A percentile compares a stretch with the other conserved stretches of the same genome.
These are phyloP conservation scores for Tripidium arundinaceum DNA, from an alignment of 202 grass and related monocot genomes.

Conservation along the genomic window DNA sequence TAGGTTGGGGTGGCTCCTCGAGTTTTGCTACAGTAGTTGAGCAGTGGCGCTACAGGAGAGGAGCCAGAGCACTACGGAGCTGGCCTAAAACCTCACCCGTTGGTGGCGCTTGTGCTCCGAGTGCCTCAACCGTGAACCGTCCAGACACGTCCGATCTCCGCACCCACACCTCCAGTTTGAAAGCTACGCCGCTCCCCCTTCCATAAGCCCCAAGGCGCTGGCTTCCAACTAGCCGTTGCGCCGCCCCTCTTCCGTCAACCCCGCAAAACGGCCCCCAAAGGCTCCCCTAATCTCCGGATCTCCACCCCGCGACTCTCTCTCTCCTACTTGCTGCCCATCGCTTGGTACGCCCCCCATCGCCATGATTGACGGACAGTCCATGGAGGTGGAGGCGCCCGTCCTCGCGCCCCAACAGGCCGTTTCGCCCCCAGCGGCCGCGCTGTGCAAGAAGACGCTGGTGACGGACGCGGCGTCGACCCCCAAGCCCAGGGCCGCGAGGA, in stretches of 20 bases:
- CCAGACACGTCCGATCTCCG: no score
- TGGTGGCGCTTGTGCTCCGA: no score
- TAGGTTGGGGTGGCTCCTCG: no score
- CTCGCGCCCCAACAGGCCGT: conserved; percentile 22
- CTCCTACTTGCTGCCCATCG: not conserved
- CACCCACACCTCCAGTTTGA: conserved; percentile 8
- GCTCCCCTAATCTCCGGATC: not conserved
- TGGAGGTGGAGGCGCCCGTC: conserved; percentile 23
- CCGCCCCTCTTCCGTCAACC: not conserved
- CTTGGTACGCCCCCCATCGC: not conserved
- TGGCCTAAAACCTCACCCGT: no score
- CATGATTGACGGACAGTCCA: not conserved
- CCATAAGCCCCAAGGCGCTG: not conserved
- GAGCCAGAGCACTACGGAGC: no score
- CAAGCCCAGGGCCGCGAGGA: conserved; percentile 23
- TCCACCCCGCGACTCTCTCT: not conserved
- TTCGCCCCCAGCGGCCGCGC: not conserved
- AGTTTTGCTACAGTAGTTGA: no score
- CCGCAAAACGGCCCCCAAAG: not conserved
- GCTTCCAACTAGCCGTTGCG: conserved; percentile 35
- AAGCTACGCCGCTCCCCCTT: not conserved
- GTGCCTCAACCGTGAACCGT: no score
- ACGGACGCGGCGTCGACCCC: not conserved
- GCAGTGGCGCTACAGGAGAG: no score
- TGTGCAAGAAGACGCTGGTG: not conserved